Evolutionary conservation across 73 alveolate species (phyloP).

Genomic region (Paramecium tetraurelia): DNA sequence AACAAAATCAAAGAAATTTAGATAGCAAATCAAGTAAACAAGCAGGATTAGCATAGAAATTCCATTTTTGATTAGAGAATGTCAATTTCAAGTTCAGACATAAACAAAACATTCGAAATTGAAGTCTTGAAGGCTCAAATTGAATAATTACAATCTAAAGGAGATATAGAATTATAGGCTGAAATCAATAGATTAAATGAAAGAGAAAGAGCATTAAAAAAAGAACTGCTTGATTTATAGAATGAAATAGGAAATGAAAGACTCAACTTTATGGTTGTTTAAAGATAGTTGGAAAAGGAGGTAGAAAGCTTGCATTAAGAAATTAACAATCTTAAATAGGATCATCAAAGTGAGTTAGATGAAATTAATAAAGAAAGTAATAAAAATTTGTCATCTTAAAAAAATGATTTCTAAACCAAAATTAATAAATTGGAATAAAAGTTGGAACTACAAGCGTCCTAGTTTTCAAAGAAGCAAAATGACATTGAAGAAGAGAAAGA

Average conservation of each 20-base stretch:
- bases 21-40: background rate
- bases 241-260: conserved; percentile 24
- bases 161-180: conserved; percentile 30
- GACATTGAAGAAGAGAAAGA: background rate
- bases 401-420: background rate
- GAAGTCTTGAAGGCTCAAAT: conserved; percentile 1
- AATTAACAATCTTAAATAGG: background rate
- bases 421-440: background rate
- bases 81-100: background rate
- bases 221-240: conserved; percentile 34
- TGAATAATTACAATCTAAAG: conserved; percentile 14
- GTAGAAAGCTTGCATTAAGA: conserved; percentile 2
- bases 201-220: conserved; percentile 26
- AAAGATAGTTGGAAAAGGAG: background rate
- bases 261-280: background rate
- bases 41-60: background rate
- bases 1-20: background rate
- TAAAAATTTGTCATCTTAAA: background rate
- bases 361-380: background rate
- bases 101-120: background rate
- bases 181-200: conserved; percentile 41
- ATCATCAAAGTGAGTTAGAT: background rate
- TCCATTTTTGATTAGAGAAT: background rate
- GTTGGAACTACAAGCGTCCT: background rate
- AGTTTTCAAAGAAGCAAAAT: background rate